Evolutionary conservation across 441 rosid species (phyloP), one percentile per base, ranked within the genome.

Genomic region (Jatropha podagrica): DNA sequence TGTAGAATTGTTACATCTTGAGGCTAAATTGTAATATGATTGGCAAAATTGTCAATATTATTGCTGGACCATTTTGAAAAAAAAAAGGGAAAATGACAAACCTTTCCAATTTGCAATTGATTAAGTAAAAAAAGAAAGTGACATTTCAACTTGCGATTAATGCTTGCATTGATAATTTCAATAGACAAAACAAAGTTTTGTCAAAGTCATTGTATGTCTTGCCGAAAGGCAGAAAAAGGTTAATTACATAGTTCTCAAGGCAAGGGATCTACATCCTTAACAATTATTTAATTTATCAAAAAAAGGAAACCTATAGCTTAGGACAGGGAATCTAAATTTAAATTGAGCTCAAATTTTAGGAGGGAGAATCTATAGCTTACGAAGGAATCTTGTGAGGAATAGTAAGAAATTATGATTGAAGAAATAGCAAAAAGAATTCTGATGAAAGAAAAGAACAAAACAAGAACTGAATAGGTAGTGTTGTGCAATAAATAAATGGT

Each of bases 401-500:
- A 4, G 46, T 44, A 44, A 2, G 48, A 44, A 44, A 44, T 44
- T 1, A 77, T 72, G 37, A 74, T 69, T 72, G 75, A 69, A 77
- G 54, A 46, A 55, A 41, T 20, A 26, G 40, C 37, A 51, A 63
- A 59, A 76, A 66, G n/a, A 60, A 54, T 18, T 14, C 52, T 38
- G 5, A 59, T 55, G 27, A 14, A 68, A 72, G 65, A 49, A 68
- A 64, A 68, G 73, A 71, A 63, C 61, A 76, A 60, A 77, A 12
- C 41, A 37, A 66, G 66, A 71, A 27, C 69, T 32, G 60, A 20
- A 26, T 23, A 52, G 38, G 2, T 66, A 26, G 71, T 65, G 60
- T 65, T 76, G 66, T 64, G 64, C 37, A 77, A 46, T 48, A 69
- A 77, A 46, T 48, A 69, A 76, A 82, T 74, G 81, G 80, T 48